Base-by-base conservation (phyloP, 208 protist genomes). In the Leishmania tropica region DNA sequence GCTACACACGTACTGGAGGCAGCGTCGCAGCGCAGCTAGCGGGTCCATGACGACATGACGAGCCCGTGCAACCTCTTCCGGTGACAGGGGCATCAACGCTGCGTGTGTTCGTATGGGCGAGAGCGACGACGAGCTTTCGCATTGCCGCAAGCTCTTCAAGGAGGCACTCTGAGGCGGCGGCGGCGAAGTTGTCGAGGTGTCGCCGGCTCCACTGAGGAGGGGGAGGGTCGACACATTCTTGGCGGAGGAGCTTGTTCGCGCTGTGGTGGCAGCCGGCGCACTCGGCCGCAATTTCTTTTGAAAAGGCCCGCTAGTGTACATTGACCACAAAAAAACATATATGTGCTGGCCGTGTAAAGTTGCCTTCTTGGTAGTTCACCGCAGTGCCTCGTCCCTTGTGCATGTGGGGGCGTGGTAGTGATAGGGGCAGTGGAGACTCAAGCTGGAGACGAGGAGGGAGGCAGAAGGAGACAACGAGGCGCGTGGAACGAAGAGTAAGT, bases 1-100 rank as follows among this genome's bases (percentile, higher is more conserved):
- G 68, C 75, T 89, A 78, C 85, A 85, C 62, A 97, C 86, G 86
- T 95, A 92, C 45, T 88, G 83, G 53, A 97, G 90, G 83, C 94
- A 97, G 40, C 89, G 85, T 1, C 94, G 90, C 58, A 97, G 85
- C 79, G 93, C 86, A 42, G 92, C 89, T 1, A 96, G 42, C 6
- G 94, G 94, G 48, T 97, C 94, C 77, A 96, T 93, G 24, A 97
- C 86, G 42, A 88, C 45, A 54, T 79, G 47, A n/a, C 15, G 80
- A 19, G 47, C 17, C 48, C 42, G 74, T 11, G 45, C 79, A 15
- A 2, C 45, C 58, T 76, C 10, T 45, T 81, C 47, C 35, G n/a
- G 65, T 24, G 56, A 24, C 62, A 35, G 8, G 15, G 37, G 19
- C 40, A 67, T 42, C 21, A 60, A 53, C 19, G 78, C 28, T 31